Conservation (phyloP, 2,329 filamentous ascomycete species). For the Sordariomycetes sp. region DNA sequence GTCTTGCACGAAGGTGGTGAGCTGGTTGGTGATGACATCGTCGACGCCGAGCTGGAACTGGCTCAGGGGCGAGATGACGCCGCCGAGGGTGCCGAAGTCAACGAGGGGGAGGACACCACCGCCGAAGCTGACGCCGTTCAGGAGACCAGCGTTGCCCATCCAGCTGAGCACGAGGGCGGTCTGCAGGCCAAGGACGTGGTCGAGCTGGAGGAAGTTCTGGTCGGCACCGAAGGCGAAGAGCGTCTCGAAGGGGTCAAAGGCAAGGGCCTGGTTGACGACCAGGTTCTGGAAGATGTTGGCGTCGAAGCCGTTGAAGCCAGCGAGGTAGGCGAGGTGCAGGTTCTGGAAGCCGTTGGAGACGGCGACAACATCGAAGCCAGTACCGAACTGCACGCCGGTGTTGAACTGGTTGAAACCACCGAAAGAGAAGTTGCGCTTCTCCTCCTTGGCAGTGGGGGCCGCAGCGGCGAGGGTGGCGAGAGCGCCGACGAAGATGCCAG, state of each 20-base stretch:
- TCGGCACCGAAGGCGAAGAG: conserved; percentile 28
- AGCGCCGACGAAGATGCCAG: conserved; percentile 30
- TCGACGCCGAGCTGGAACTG: conserved; percentile 16
- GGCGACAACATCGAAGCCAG: conserved; percentile 25
- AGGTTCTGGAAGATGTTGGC: conserved; percentile 30
- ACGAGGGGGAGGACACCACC: conserved; percentile 3
- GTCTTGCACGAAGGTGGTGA: conserved; percentile 14
- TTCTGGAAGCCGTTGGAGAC: conserved; percentile 26
- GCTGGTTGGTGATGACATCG: conserved; percentile 14
- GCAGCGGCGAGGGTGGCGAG: conserved; percentile 32
- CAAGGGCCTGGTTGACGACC: conserved; percentile 15
- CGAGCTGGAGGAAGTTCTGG: conserved; percentile 30
- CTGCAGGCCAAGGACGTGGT: conserved; percentile 27
- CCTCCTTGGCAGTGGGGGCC: conserved; percentile 23
- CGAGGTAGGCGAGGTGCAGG: conserved; percentile 32
- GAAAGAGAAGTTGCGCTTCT: conserved; percentile 25
- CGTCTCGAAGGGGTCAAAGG: conserved; percentile 33
- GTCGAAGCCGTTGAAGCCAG: conserved; percentile 33
- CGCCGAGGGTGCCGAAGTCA: conserved; percentile 4
- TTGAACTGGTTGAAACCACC: conserved; percentile 26
- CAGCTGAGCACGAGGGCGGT: conserved; percentile 25
- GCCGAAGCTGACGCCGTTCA: conserved; percentile 16
- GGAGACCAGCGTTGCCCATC: conserved; percentile 19
- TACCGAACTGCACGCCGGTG: conserved; percentile 24
- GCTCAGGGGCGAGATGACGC: conserved; percentile 13